Conservation (phyloP, 2,329 filamentous ascomycete genomes). For the Fusarium nisikadoi region DNA sequence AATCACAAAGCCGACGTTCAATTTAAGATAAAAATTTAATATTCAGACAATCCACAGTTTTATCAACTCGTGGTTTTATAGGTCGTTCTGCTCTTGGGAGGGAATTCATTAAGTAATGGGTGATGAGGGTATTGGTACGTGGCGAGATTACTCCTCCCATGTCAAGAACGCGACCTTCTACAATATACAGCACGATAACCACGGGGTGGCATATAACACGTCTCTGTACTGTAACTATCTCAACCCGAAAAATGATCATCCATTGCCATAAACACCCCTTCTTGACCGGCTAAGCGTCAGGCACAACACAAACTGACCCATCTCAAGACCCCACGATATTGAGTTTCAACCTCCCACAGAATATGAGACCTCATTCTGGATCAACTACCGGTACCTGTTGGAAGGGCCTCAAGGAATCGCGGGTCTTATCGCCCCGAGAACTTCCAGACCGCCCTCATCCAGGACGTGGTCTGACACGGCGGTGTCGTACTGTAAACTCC, state of each 20-base stretch:
- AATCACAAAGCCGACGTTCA: background rate
- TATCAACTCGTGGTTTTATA: background rate
- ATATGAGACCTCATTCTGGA: background rate
- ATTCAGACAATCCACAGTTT: background rate
- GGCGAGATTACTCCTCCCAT: background rate
- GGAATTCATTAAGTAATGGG: background rate
- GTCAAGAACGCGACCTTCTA: background rate
- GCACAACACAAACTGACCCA: background rate
- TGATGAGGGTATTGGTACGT: background rate
- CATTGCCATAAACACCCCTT: background rate
- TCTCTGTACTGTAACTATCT: background rate
- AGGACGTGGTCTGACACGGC: slow-evolving; percentile 14
- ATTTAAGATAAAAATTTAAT: background rate
- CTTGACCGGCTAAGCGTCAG: slow-evolving; percentile 11
- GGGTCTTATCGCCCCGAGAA: slow-evolving; percentile 26
- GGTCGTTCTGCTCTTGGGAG: background rate
- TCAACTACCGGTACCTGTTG: background rate
- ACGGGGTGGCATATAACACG: background rate
- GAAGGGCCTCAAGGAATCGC: background rate
- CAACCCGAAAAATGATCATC: background rate
- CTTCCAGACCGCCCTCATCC: slow-evolving; percentile 29
- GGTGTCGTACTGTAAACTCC: slow-evolving; percentile 21
- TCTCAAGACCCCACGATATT: background rate
- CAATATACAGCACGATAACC: background rate
- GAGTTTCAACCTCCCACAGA: background rate